A percentile compares a stretch with the other conserved stretches of the same genome.
Conservation (phyloP, 208 protist species). For the Acanthamoeba lenticulata region DNA sequence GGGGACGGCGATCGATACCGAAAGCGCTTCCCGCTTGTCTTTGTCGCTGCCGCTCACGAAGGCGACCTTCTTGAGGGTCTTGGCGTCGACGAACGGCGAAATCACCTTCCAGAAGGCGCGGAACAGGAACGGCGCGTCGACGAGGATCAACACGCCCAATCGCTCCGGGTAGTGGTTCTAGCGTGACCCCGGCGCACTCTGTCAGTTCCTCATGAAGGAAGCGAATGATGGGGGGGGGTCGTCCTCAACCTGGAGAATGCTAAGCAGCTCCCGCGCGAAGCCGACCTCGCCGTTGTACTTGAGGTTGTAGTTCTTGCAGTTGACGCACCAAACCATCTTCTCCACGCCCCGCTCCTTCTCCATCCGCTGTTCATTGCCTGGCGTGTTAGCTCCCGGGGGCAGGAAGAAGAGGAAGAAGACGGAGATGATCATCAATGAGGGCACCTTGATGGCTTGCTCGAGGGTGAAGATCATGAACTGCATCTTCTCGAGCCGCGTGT, state of each 20-base stretch:
- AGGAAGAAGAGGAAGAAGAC: background rate
- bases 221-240: background rate
- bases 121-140: constrained; percentile 58
- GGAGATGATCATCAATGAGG: background rate
- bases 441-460: constrained; percentile 54
- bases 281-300: constrained; percentile 53
- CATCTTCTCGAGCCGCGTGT: constrained; percentile 39
- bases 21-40: background rate
- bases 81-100: constrained; percentile 61
- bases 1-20: too few species aligned
- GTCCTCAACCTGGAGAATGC: background rate
- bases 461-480: constrained; percentile 60
- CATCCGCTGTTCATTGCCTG: background rate
- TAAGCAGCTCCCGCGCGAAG: constrained; percentile 55
- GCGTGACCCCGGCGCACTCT: too few species aligned
- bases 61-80: constrained; percentile 60
- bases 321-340: constrained; percentile 64
- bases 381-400: background rate
- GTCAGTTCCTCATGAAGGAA: background rate
- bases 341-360: constrained; percentile 62
- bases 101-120: constrained; percentile 69
- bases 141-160: constrained; percentile 54
- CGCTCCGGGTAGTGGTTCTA: constrained; percentile 65
- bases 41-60: constrained; percentile 61
- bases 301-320: constrained; percentile 51